Percentiles rank a stretch among this genome's conserved stretches.
phyloP scores from a whole-genome alignment of 345 rosid species.

The Salix purpurea region DNA sequence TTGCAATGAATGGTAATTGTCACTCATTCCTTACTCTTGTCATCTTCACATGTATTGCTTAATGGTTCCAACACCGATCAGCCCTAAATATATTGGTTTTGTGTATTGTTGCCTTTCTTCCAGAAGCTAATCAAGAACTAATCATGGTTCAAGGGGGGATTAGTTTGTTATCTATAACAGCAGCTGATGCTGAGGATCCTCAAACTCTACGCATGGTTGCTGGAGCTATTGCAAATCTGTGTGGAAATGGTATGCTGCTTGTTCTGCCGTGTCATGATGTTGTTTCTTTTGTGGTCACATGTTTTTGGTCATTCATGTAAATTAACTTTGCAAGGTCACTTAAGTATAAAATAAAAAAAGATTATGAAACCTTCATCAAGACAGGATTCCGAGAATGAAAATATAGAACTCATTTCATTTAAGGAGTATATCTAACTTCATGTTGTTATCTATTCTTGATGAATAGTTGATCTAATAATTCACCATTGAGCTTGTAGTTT shows the following conservation, averaged over 20 bases:
- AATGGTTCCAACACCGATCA: neutral
- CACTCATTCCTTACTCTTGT: neutral
- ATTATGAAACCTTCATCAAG: neutral
- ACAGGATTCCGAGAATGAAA: neutral
- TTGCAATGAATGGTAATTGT: constrained; percentile 33
- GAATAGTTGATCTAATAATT: neutral
- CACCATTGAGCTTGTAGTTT: neutral
- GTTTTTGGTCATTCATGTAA: neutral
- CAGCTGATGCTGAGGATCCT: constrained; percentile 39
- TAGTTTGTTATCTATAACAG: constrained; percentile 28
- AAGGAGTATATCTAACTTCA: neutral
- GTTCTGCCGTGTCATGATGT: neutral
- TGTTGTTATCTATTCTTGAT: neutral
- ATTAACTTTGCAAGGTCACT: neutral
- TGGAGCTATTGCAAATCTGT: constrained; percentile 36
- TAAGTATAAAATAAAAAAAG: neutral
- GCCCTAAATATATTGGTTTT: constrained; percentile 1
- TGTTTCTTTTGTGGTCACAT: neutral
- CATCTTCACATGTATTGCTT: neutral
- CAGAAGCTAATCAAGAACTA: constrained; percentile 36
- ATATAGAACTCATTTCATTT: neutral
- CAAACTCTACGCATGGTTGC: constrained; percentile 37
- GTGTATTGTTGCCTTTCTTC: neutral
- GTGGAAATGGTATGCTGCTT: constrained; percentile 29
- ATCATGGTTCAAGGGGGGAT: constrained; percentile 34